Conservation (phyloP, 2,329 filamentous ascomycete species). For the Ascochyta viciae-villosae region DNA sequence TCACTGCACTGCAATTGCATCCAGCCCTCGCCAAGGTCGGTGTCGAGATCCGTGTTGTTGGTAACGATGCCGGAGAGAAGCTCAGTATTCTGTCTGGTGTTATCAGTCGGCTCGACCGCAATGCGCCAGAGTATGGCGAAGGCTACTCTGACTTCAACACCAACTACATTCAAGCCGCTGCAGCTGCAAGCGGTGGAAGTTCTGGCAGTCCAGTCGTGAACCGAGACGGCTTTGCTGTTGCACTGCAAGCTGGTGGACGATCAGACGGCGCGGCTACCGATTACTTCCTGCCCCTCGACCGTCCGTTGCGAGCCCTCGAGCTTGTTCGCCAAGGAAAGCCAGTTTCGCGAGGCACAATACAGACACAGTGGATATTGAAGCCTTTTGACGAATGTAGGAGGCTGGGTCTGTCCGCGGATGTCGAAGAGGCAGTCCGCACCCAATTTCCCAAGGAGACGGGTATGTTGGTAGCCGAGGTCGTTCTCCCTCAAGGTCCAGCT, state of each 20-base stretch:
- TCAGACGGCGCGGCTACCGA: slow-evolving; percentile 96
- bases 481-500: slow-evolving; percentile 88
- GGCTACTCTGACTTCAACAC: slow-evolving; percentile 98
- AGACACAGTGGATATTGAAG: slow-evolving; percentile 96
- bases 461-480: slow-evolving; percentile 95
- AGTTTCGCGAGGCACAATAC: slow-evolving; percentile 92
- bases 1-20: slow-evolving; percentile 78
- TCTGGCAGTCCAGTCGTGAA: slow-evolving; percentile 99
- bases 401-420: slow-evolving; percentile 81
- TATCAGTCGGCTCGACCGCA: slow-evolving; percentile 93
- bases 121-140: slow-evolving; percentile 93
- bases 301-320: slow-evolving; percentile 83
- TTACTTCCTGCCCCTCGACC: slow-evolving; percentile 93
- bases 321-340: slow-evolving; percentile 79
- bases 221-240: slow-evolving; percentile 89
- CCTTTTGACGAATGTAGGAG: slow-evolving; percentile 96
- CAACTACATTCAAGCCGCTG: slow-evolving; percentile 97
- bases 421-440: slow-evolving; percentile 84
- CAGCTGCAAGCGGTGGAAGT: slow-evolving; percentile 93
- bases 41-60: slow-evolving; percentile 93
- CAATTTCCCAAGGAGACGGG: slow-evolving; percentile 92
- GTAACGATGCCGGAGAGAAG: slow-evolving; percentile 98
- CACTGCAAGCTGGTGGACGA: slow-evolving; percentile 90
- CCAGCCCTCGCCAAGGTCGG: slow-evolving; percentile 90
- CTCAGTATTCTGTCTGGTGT: slow-evolving; percentile 97